Percentiles rank a stretch among this genome's conserved stretches.
Conservation (phyloP, 495 filamentous ascomycete genomes). For the Pseudotulostoma volvatum region DNA sequence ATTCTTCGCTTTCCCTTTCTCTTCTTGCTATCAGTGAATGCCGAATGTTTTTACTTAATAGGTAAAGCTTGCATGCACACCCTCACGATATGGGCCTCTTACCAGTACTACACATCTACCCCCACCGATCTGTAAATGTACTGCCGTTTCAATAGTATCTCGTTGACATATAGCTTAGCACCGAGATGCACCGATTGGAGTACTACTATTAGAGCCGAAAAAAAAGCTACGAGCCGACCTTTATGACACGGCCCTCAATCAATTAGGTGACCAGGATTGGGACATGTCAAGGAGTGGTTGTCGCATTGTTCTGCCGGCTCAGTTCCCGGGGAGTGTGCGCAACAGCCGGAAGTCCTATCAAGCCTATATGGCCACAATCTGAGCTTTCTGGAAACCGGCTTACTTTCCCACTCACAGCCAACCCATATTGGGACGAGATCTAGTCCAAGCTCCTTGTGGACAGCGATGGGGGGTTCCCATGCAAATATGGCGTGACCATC, state of each 20-base stretch:
- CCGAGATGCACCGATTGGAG: neutral
- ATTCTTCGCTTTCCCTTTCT: no score
- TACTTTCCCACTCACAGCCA: neutral
- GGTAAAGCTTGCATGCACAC: no score
- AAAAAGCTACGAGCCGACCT: neutral
- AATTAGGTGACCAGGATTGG: neutral
- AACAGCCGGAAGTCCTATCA: neutral
- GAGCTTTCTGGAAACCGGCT: neutral
- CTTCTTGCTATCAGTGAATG: no score
- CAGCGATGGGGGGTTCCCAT: neutral
- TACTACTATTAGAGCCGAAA: neutral
- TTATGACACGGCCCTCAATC: neutral
- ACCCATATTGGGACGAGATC: neutral
- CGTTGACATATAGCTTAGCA: no score
- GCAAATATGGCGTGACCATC: no score
- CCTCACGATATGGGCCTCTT: no score
- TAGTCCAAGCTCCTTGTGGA: neutral
- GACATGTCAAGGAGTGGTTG: neutral
- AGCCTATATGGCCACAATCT: neutral
- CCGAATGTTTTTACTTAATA: no score
- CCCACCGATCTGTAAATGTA: no score
- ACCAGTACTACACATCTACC: no score
- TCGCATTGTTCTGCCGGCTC: neutral
- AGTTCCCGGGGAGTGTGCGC: neutral
- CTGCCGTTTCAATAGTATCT: no score